phyloP scores from a whole-genome alignment of 202 grass and related monocot genomes.

The Miscanthus sacchariflorus region DNA sequence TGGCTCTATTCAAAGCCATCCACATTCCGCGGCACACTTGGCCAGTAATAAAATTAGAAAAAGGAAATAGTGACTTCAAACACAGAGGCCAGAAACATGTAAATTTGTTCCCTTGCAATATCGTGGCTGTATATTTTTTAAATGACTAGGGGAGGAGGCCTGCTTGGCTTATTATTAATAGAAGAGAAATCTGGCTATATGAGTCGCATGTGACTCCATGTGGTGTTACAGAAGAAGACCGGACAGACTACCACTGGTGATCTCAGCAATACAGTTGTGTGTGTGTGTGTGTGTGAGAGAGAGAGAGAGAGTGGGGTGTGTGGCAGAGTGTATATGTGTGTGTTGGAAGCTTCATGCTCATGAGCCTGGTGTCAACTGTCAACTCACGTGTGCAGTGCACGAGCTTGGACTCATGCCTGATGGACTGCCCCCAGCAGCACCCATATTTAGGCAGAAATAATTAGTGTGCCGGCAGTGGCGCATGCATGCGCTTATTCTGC shows the following conservation, averaged over 20 bases:
- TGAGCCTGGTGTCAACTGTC: conserved; percentile 49
- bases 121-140: not conserved
- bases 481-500: conserved; percentile 59
- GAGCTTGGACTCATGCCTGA: conserved; percentile 55
- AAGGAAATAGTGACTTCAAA: conserved; percentile 12
- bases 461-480: conserved; percentile 41
- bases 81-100: conserved; percentile 34
- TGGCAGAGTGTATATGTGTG: not conserved
- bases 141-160: not conserved
- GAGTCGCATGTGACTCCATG: conserved; percentile 49
- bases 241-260: conserved; percentile 15
- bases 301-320: not conserved
- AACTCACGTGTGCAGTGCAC: conserved; percentile 59
- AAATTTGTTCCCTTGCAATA: conserved; percentile 22
- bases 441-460: conserved; percentile 49
- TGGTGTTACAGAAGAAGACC: conserved; percentile 38
- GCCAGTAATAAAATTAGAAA: conserved; percentile 2
- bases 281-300: not conserved
- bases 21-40: not conserved
- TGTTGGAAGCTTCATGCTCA: conserved; percentile 60
- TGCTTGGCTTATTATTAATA: not conserved
- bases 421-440: conserved; percentile 28
- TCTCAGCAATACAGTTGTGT: not conserved
- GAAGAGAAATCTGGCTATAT: too few species aligned
- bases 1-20: not conserved